Evolutionary conservation across 2,329 filamentous ascomycete species (phyloP), one percentile per base, ranked within the genome.

Genomic region (Pleomassaria siparia): DNA sequence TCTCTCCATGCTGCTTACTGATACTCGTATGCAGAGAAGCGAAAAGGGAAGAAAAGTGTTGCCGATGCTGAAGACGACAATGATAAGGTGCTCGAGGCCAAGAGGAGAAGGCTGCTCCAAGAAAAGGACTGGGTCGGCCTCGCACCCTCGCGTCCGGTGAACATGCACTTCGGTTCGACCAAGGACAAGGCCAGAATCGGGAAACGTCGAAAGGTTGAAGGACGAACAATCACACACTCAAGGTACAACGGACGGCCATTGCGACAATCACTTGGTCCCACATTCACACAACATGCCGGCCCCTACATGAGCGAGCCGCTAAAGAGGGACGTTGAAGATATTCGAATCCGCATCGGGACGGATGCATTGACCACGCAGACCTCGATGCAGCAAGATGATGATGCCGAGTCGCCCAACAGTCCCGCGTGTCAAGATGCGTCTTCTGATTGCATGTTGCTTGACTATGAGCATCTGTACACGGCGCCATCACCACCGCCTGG

Each of bases 401-500:
- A 47, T 44, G 43, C 40, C 33, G 51, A 53, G 30, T 29, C 46
- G 41, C 37, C 46, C 39, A 26, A 37, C 36, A 25, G 44, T 40
- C 9, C 18, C 9, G 3, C 13, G 30, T 5, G 18, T 16, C 41
- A 21, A 13, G 41, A 9, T 3, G 15, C 48, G 50, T 39, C 44
- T 13, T 69, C 67, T 8, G 66, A 70, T 25, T 44, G 57, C 20
- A 72, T 72, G 67, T 58, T 72, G 9, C 67, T 72, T 43, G 68
- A 69, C 41, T 54, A 66, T 40, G 52, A 64, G 43, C 40, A 39
- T 18, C 16, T 45, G 28, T 47, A 55, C 43, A 20, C 46, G 43
- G 30, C 47, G 41, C 16, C 33, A 50, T 43, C 40, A 36, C 44
- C 5, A 39, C n/a, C n/a, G n/a, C n/a, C n/a, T n/a, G 26, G 8